These are phyloP conservation scores for Rhizopogon vinicolor DNA, from an alignment of 768 basidiomycete genomes.

Conservation along the genomic window DNA sequence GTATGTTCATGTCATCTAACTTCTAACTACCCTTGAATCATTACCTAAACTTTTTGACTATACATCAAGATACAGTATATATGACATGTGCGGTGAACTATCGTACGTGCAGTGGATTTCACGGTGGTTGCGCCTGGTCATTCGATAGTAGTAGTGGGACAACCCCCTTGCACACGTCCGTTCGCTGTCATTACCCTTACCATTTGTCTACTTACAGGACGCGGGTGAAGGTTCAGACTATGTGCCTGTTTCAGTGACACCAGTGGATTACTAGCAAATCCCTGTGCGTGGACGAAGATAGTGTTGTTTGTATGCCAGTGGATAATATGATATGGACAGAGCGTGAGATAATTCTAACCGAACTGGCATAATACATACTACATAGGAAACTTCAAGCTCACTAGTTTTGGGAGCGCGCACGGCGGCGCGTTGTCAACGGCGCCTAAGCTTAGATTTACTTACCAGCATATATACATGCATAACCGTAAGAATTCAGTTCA, in stretches of 20 bases:
- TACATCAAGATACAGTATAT: no score
- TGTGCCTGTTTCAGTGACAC: conserved; percentile 52
- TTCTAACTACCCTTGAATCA: no score
- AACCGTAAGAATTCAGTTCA: no score
- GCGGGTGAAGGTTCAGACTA: conserved; percentile 36
- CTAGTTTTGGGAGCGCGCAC: no score
- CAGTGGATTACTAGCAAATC: conserved; percentile 57
- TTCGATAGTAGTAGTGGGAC: conserved; percentile 68
- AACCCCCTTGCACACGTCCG: conserved; percentile 78
- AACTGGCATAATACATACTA: no score
- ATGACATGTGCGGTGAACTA: no score
- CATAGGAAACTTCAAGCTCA: no score
- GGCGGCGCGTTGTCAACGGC: no score
- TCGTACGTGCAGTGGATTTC: conserved; percentile 41
- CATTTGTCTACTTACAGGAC: conserved; percentile 32
- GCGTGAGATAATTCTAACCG: no score
- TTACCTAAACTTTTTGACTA: no score
- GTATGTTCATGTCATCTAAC: background rate
- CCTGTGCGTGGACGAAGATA: conserved; percentile 66
- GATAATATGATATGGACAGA: conserved; percentile 31
- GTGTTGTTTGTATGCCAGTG: conserved; percentile 77
- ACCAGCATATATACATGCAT: no score
- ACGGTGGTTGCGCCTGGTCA: conserved; percentile 80
- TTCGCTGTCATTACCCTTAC: conserved; percentile 65
- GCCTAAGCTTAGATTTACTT: no score